Conservation (phyloP, 2,329 filamentous ascomycete genomes). For the Coniochaeta hoffmannii region DNA sequence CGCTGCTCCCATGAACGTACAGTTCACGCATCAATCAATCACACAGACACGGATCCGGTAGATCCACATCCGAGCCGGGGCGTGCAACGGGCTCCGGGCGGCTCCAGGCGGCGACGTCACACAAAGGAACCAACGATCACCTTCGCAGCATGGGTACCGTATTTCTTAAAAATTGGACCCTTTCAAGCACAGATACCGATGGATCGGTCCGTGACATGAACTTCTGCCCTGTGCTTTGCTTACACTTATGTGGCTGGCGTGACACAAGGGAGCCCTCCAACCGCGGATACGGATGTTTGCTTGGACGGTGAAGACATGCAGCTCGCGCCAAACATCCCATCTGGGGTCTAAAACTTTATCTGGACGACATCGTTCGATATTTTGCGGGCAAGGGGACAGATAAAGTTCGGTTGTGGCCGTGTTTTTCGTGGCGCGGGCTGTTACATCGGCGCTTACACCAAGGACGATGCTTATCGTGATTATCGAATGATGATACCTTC, state of each 20-base stretch:
- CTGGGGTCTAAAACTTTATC: not conserved
- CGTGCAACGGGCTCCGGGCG: not conserved
- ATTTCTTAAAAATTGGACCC: not conserved
- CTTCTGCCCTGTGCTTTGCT: too few relatives aligned
- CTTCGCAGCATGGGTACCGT: too few relatives aligned
- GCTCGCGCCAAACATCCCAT: not conserved
- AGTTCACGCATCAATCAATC: too few relatives aligned
- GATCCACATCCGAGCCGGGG: not conserved
- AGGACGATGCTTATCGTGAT: not conserved
- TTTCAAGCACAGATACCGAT: too few relatives aligned
- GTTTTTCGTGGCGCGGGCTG: not conserved
- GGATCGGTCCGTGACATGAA: too few relatives aligned
- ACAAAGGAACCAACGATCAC: not conserved
- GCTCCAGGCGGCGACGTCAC: not conserved
- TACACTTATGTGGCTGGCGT: too few relatives aligned
- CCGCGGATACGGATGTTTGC: not conserved
- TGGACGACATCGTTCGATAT: not conserved
- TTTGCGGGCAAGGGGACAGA: not conserved
- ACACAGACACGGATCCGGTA: not conserved
- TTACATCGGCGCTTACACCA: not conserved
- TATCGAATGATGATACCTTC: too few relatives aligned
- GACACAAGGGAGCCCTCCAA: not conserved
- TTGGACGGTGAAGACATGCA: not conserved
- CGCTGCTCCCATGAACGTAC: too few relatives aligned
- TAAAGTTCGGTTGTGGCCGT: not conserved